Evolutionary conservation across 139 green algal species (phyloP).

Genomic region (Closterium sp.): DNA sequence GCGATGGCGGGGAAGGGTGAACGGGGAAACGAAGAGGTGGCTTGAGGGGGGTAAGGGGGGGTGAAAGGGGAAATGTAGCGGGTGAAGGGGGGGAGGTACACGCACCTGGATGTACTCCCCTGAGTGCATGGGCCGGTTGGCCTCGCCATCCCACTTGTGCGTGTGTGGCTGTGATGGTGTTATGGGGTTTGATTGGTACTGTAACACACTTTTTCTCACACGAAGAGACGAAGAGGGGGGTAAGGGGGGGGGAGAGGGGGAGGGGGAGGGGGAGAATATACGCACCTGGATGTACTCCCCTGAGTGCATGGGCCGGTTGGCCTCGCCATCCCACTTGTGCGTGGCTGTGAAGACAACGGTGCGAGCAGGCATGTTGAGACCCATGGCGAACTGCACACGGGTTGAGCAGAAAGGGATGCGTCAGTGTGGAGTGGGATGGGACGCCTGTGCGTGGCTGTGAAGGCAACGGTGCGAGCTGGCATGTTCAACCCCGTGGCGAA

Average conservation of each 20-base stretch:
- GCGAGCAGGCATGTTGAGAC: constrained; percentile 96
- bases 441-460: constrained; percentile 89
- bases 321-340: constrained; percentile 87
- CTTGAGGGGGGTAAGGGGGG: no score
- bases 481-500: constrained; percentile 89
- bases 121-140: constrained; percentile 52
- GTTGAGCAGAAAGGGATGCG: no score
- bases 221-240: constrained; percentile 81
- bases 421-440: no score
- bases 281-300: constrained; percentile 79
- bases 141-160: constrained; percentile 75
- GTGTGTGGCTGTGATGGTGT: constrained; percentile 73
- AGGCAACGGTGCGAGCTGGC: constrained; percentile 90
- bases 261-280: not conserved
- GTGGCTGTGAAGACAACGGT: constrained; percentile 87
- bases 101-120: not conserved
- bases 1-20: no score
- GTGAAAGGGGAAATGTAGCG: not conserved
- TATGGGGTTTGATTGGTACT: no score
- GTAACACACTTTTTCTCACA: no score
- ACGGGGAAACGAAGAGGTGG: not conserved
- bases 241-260: constrained; percentile 54
- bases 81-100: not conserved
- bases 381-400: constrained; percentile 89
- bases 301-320: constrained; percentile 63